Conservation (phyloP, 176 grass and related monocot species). For the Echinochloa phyllopogon region DNA sequence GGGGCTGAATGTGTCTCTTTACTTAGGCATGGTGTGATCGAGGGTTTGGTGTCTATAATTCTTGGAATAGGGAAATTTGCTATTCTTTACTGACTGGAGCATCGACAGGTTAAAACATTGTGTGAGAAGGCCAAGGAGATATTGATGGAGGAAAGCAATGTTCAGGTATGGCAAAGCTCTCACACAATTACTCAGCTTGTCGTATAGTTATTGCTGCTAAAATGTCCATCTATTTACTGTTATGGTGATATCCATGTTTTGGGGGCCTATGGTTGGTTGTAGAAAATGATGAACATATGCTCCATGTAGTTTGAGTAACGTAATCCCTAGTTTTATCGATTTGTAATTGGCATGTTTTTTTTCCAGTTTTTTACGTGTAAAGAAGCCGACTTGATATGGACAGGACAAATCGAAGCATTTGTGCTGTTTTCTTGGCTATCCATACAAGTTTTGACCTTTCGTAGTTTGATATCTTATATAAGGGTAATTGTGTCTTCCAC, state of each 20-base stretch:
- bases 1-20: neutral
- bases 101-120: slow-evolving; percentile 61
- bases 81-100: neutral
- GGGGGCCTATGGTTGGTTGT: neutral
- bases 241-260: neutral
- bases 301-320: neutral
- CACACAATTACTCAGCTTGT: neutral
- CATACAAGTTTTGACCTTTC: slow-evolving; percentile 28
- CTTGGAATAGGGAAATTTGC: neutral
- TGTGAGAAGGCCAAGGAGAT: slow-evolving; percentile 93
- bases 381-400: neutral
- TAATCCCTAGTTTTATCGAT: neutral
- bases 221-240: neutral
- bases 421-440: neutral
- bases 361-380: slow-evolving; percentile 34
- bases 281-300: neutral
- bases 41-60: neutral
- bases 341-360: neutral
- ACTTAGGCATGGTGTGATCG: neutral
- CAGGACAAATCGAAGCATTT: slow-evolving; percentile 4
- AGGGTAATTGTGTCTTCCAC: slow-evolving; percentile 10
- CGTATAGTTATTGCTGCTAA: neutral
- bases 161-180: slow-evolving; percentile 61
- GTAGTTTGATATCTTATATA: slow-evolving; percentile 1
- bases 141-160: slow-evolving; percentile 87